Percentiles rank a stretch among this genome's conserved stretches.
These are phyloP conservation scores for Aspergillus asperescens DNA, from an alignment of 495 filamentous ascomycete species.

Conservation along the genomic window DNA sequence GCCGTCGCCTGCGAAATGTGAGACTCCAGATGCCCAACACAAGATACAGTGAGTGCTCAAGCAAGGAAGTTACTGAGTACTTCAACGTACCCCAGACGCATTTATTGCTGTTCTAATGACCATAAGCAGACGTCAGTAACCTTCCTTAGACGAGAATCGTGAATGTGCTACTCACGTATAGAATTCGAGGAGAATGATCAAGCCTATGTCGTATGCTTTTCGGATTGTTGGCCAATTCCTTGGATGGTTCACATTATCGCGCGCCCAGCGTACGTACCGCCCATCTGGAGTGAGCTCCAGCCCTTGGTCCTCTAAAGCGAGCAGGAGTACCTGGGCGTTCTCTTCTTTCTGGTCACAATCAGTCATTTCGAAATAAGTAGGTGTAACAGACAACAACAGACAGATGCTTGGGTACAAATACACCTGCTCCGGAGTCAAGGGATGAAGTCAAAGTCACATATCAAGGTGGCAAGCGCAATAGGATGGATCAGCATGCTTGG, in stretches of 20 bases:
- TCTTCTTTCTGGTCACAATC: conserved; percentile 10
- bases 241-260: conserved; percentile 21
- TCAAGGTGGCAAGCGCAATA: not conserved
- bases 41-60: not conserved
- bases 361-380: conserved; percentile 5
- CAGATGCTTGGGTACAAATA: conserved; percentile 7
- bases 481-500: conserved; percentile 13
- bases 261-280: conserved; percentile 16
- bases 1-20: conserved; percentile 17
- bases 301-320: conserved; percentile 8
- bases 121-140: not conserved
- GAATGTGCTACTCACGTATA: conserved; percentile 14
- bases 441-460: conserved; percentile 8
- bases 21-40: not conserved
- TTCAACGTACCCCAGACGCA: conserved; percentile 23
- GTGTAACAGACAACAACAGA: not conserved
- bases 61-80: not conserved
- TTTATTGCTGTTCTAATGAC: conserved; percentile 24
- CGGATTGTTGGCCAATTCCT: conserved; percentile 20
- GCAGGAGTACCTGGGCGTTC: conserved; percentile 1
- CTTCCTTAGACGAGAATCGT: not conserved
- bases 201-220: conserved; percentile 19
- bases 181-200: conserved; percentile 27
- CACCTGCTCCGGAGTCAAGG: conserved; percentile 6
- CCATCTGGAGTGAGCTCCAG: conserved; percentile 18